Conservation (phyloP, 805 yeast species). For the Jamesozyma hellenica region DNA sequence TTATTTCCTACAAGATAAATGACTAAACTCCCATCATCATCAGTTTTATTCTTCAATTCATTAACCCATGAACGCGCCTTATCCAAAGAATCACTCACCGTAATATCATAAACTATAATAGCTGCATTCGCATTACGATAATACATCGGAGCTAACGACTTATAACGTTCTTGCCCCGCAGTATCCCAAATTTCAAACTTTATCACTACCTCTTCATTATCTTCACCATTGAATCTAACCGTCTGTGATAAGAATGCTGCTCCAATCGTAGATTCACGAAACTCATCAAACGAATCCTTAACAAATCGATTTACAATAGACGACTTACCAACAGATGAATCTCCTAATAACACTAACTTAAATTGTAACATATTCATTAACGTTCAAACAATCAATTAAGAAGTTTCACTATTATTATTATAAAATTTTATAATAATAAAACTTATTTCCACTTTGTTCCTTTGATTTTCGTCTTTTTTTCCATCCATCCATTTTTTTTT, state of each 20-base stretch:
- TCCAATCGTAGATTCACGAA: slow-evolving; percentile 90
- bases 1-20: slow-evolving; percentile 88
- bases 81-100: slow-evolving; percentile 57
- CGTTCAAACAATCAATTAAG: not conserved
- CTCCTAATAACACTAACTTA: slow-evolving; percentile 68
- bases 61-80: slow-evolving; percentile 87
- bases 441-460: too few species aligned
- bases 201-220: slow-evolving; percentile 23
- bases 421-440: not conserved
- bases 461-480: too few species aligned
- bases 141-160: slow-evolving; percentile 74
- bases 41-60: slow-evolving; percentile 79
- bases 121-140: slow-evolving; percentile 78
- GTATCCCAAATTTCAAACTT: slow-evolving; percentile 84
- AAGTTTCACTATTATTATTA: too few species aligned
- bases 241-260: slow-evolving; percentile 93
- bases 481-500: too few species aligned
- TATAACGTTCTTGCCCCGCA: slow-evolving; percentile 89
- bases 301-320: slow-evolving; percentile 79
- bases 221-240: slow-evolving; percentile 16
- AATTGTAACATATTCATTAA: slow-evolving; percentile 35
- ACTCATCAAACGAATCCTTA: slow-evolving; percentile 60
- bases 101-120: slow-evolving; percentile 76
- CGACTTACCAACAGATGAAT: slow-evolving; percentile 73
- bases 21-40: slow-evolving; percentile 53